Evolutionary conservation across 805 yeast genomes (phyloP), one percentile per base, ranked within the genome.

Genomic region (Kodamaea nitidulidarum): DNA sequence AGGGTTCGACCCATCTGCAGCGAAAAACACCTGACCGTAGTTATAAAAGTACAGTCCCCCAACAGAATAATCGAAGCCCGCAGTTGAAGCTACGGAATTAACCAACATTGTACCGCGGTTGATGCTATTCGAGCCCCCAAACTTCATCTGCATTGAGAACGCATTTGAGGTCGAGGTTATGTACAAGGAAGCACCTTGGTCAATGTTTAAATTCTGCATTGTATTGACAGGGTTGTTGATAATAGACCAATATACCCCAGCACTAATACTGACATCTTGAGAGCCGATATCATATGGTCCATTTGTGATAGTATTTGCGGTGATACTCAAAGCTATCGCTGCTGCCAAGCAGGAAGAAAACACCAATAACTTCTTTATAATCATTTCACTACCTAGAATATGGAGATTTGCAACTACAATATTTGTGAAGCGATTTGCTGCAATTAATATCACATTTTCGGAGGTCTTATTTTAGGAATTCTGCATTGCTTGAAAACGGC

Each of bases 61-160:
- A 15, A 43, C 25, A 2, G 14, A 8, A 22, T 18, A 43, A 12
- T 30, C 30, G 10, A 43, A 42, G 15, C 41, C 24, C 5, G 42
- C 35, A 10, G 17, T 12, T 2, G 52, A 39, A 9, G 15, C 15
- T 10, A 45, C 16, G 9, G 51, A 30, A 29, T 50, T 46, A 35
- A 50, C 43, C 4, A 48, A 31, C n/a, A 43, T 24, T 5, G 27
- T 27, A 7, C 61, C 61, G 22, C 43, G 16, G 31, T 55, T 55
- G 2, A n/a, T 51, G 39, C 2, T 38, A 8, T 6, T 39, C 28
- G 18, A 45, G 8, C 22, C 22, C 22, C 22, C 22, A 6, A 20
- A 6, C 7, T 20, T 20, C 22, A 20, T 8, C 8, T 20, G 22
- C 22, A 20, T 6, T 6, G 22, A 20, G 8, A 20, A 20, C 5